Evolutionary conservation across 345 rosid species (phyloP).

Genomic region (Hypericum perforatum): DNA sequence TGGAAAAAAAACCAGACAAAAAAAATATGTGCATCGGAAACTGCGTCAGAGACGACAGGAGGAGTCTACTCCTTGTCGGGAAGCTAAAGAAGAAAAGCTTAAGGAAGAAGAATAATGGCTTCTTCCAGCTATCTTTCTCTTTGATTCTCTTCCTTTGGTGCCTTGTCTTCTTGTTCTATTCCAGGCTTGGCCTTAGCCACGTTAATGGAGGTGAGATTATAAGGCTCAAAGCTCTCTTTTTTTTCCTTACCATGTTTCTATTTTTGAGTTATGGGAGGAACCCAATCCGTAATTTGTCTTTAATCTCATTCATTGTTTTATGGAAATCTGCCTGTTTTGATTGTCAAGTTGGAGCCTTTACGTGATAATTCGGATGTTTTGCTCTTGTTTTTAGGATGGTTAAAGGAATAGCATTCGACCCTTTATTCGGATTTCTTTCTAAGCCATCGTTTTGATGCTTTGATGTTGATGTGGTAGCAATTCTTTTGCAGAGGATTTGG

Average conservation of each 20-base stretch:
- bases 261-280: background rate
- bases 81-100: background rate
- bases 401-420: background rate
- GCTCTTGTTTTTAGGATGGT: background rate
- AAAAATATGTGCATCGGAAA: slow-evolving; percentile 20
- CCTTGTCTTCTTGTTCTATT: slow-evolving; percentile 48
- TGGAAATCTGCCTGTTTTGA: background rate
- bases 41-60: slow-evolving; percentile 2
- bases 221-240: background rate
- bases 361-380: too few relatives aligned
- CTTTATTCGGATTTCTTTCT: background rate
- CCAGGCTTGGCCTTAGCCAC: slow-evolving; percentile 57
- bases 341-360: slow-evolving; percentile 6
- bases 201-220: slow-evolving; percentile 47
- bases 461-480: background rate
- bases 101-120: slow-evolving; percentile 12
- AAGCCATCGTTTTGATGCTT: background rate
- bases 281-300: slow-evolving; percentile 6
- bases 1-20: slow-evolving; percentile 16
- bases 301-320: background rate
- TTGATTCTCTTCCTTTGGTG: slow-evolving; percentile 55
- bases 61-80: background rate
- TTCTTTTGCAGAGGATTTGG: slow-evolving; percentile 24
- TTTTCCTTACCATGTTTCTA: slow-evolving; percentile 3
- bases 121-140: slow-evolving; percentile 43